Conservation (phyloP, 352 stramenopile genomes). For the Globisporangium sylvaticum region DNA sequence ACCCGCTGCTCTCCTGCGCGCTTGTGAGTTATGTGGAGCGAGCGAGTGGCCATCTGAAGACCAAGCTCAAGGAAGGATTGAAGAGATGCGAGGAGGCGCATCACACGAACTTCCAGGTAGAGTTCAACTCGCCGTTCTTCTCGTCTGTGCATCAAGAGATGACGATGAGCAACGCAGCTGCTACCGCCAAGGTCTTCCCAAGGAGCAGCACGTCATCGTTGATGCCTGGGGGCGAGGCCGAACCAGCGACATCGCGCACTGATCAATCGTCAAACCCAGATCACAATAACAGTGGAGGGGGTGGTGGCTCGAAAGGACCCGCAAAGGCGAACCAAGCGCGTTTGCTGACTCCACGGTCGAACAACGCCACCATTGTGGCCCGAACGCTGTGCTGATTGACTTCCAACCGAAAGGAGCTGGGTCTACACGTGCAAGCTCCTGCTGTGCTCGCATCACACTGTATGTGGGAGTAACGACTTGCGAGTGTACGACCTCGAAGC, state of each 20-base stretch:
- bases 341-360: conserved; percentile 41
- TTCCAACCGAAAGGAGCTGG: conserved; percentile 75
- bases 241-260: conserved; percentile 1
- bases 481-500: conserved; percentile 81
- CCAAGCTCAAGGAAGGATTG: conserved; percentile 71
- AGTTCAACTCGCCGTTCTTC: conserved; percentile 90
- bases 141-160: conserved; percentile 52
- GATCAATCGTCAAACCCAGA: conserved; percentile 8
- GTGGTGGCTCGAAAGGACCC: conserved; percentile 16
- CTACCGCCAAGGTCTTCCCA: background rate
- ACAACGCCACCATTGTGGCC: conserved; percentile 17
- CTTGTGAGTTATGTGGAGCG: conserved; percentile 64
- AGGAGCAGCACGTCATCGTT: conserved; percentile 8
- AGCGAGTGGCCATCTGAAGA: conserved; percentile 59
- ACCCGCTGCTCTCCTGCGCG: conserved; percentile 70
- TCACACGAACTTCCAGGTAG: conserved; percentile 57
- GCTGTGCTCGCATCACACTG: conserved; percentile 49
- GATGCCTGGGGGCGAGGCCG: background rate
- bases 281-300: background rate
- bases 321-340: conserved; percentile 47
- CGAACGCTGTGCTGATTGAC: conserved; percentile 58
- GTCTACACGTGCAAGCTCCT: conserved; percentile 71
- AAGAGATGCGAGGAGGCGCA: conserved; percentile 75
- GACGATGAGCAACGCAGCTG: conserved; percentile 25
- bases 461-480: conserved; percentile 68